Base-by-base conservation (phyloP, 805 yeast genomes). In the Starmerella floricola region DNA sequence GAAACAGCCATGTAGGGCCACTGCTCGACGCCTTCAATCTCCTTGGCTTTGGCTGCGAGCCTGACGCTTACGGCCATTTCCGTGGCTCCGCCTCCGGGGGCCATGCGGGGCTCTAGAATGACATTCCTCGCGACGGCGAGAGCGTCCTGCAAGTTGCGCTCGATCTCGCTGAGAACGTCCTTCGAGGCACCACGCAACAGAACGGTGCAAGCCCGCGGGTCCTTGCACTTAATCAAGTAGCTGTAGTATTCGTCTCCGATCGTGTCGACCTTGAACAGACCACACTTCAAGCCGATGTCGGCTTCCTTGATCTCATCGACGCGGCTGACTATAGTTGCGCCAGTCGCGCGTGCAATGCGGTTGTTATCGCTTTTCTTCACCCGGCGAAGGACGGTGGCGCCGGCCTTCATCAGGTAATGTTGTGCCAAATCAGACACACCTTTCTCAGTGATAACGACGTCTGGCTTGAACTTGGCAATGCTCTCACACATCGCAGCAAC, bases 51-150 rank as follows among this genome's bases (percentile, higher is more conserved):
- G 60, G 87, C 95, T 15, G 94, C 73, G 46, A 91, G 71, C 51
- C 71, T 76, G 24, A 91, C 96, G 46, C 88, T 72, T 31, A 91
- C 86, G 2, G 97, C 97, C 97, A 91, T 91, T 67, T 91, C 98
- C 23, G 96, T 88, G 40, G 99, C 98, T 55, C 99, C 98, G 47
- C 98, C 99, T 56, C 99, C 99, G 38, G 99, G 99, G 2, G 95
- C 73, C 58, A 91, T 72, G 32, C 87, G 76, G 40, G 99, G 98
- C 62, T 88, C 94, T 54, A 88, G 78, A 71, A 85, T 73, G 28
- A 91, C 95, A 59, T 91, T 91, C 62, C 95, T 76, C 16, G 97
- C 78, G 35, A 91, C 98, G 3, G 95, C 88, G 94, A 91, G 82
- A 34, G 99, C 98, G 64, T 91, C 99, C 60, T 91, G 96, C 59